Evolutionary conservation across 305 asterid species (phyloP).

Genomic region (Withania somnifera): DNA sequence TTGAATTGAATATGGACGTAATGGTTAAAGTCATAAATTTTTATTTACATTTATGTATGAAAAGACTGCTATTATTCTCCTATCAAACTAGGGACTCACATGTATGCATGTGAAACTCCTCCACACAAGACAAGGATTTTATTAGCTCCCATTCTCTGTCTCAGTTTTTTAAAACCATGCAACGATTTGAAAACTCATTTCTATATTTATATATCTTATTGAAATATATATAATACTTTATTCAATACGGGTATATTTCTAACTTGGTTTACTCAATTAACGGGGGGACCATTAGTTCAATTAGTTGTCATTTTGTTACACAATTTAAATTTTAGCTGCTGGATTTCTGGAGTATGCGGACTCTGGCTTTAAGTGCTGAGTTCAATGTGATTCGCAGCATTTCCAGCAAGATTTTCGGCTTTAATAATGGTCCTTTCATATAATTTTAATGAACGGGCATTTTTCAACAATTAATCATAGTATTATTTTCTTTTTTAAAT

Average conservation of each 20-base stretch:
- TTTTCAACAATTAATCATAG: not conserved
- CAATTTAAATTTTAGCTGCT: not conserved
- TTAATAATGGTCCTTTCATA: not conserved
- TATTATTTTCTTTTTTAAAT: not conserved
- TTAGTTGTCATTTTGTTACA: not conserved
- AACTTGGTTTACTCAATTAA: not conserved
- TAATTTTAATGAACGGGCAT: not conserved
- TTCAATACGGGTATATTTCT: not conserved
- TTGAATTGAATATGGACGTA: not conserved
- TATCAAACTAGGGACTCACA: constrained; percentile 17
- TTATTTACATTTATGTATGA: not conserved
- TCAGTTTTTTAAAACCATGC: not conserved
- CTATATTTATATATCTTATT: not conserved
- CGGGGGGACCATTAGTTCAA: not conserved
- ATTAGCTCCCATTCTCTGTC: not conserved
- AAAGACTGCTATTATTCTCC: not conserved
- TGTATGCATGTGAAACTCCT: constrained; percentile 32
- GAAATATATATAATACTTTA: not conserved
- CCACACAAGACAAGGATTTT: not conserved
- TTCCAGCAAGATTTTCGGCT: not conserved
- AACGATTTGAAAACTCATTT: not conserved
- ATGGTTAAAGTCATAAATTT: constrained; percentile 8
- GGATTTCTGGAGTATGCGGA: not conserved
- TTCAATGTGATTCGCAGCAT: not conserved
- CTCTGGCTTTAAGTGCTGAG: not conserved